Evolutionary conservation across 192 early-diverging fungal species (phyloP).

Genomic region (Mortierella claussenii): DNA sequence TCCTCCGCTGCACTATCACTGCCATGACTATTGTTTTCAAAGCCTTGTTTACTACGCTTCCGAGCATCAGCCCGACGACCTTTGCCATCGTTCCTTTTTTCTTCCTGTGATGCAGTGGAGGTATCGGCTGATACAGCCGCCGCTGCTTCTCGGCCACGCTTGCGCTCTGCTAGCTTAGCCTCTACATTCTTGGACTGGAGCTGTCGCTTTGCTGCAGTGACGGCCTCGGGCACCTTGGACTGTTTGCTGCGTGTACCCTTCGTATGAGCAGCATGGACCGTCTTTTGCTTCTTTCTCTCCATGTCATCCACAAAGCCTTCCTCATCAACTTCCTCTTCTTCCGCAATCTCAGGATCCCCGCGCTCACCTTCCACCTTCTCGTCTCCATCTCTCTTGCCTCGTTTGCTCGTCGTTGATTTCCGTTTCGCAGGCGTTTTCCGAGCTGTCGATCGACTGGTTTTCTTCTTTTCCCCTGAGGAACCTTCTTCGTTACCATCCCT

Average conservation of each 20-base stretch:
- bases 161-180: conserved; percentile 18
- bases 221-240: conserved; percentile 31
- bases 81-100: background rate
- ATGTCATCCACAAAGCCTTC: conserved; percentile 19
- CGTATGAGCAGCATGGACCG: background rate
- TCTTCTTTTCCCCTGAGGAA: background rate
- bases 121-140: background rate
- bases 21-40: background rate
- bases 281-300: conserved; percentile 17
- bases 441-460: background rate
- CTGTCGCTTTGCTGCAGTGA: conserved; percentile 32
- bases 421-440: conserved; percentile 16
- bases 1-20: background rate
- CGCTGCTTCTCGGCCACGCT: background rate
- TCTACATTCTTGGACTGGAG: conserved; percentile 33
- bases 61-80: background rate
- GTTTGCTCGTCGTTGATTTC: background rate
- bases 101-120: background rate
- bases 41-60: conserved; percentile 1
- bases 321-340: conserved; percentile 3
- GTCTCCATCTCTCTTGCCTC: background rate
- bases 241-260: conserved; percentile 12
- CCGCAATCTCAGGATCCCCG: background rate
- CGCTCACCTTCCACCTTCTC: background rate
- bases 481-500: background rate